Evolutionary conservation across 1,284 basidiomycete species (phyloP), one percentile per base, ranked within the genome.

Genomic region (Earliella scabrosa): DNA sequence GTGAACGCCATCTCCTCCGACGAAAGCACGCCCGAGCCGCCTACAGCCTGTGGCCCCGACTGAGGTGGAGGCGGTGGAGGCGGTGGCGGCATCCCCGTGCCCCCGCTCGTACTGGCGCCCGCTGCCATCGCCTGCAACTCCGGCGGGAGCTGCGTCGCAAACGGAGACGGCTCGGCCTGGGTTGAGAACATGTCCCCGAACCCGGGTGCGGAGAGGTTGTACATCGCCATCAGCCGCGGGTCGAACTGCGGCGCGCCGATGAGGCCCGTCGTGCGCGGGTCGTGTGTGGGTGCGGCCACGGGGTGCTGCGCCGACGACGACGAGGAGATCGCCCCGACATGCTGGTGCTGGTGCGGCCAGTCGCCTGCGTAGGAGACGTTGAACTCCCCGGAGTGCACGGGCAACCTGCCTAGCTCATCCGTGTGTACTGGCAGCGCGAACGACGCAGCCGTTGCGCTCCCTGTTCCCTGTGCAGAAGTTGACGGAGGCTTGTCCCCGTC

Each of bases 331-430:
- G 40, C 13, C 9, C 11, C n/a, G 26, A 40, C n/a, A 9, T 32
- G 45, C 31, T 26, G 48, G 47, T 8, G 39, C 8, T 27, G 41
- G 32, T 45, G 44, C n/a, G 43, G 44, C 54, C 48, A 54, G 13
- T 56, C 58, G 32, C 51, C 52, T 45, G 52, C 45, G 53, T 54
- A 63, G 23, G 27, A 32, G 31, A 41, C 52, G 38, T 52, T 60
- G 36, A 61, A 61, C 43, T 88, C 85, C 47, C 85, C 76, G 62
- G 79, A 86, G 61, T 85, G 84, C 36, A 85, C 73, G 0, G 86
- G 86, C n/a, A n/a, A n/a, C n/a, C n/a, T n/a, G n/a, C n/a, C n/a
- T n/a, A 61, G 60, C 43, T 88, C 85, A 46, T 85, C 76, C 63
- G 79, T 86, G 61, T 85, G 84, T 35, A 85, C 73, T 0, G 86